A percentile compares a stretch with the other conserved stretches of the same genome.
These are phyloP conservation scores for Pyrus communis DNA, from an alignment of 306 rosid genomes.

Conservation along the genomic window DNA sequence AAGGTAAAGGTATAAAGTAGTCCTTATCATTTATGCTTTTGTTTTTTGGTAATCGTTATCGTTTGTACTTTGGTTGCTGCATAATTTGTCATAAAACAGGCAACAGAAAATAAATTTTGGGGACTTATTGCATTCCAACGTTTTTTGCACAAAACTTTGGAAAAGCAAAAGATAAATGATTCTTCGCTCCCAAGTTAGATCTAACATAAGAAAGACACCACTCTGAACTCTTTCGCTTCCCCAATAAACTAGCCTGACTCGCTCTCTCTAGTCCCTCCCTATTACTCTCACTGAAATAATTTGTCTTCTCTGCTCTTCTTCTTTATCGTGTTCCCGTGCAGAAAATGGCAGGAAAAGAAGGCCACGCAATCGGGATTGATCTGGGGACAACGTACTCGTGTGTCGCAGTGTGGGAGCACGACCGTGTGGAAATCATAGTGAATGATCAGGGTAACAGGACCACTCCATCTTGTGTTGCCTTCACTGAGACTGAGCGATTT, in stretches of 20 bases:
- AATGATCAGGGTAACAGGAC: conserved; percentile 3
- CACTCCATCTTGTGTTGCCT: conserved; percentile 8
- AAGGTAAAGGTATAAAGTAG: too few relatives aligned
- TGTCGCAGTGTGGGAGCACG: conserved; percentile 5
- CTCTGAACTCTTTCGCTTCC: too few relatives aligned
- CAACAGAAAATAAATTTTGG: too few relatives aligned
- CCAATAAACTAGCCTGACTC: neutral
- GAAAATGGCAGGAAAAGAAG: neutral
- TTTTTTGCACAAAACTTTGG: too few relatives aligned
- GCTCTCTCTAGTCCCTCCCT: neutral
- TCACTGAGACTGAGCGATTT: neutral
- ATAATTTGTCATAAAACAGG: too few relatives aligned
- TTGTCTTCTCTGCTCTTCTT: neutral
- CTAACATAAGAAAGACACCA: too few relatives aligned
- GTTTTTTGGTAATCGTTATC: too few relatives aligned
- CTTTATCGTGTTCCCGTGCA: neutral
- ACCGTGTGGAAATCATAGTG: neutral
- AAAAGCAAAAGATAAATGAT: too few relatives aligned
- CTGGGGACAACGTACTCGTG: neutral
- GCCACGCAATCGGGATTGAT: neutral
- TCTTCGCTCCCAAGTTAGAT: too few relatives aligned
- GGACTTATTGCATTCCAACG: too few relatives aligned
- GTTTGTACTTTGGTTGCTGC: too few relatives aligned
- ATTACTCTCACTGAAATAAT: neutral
- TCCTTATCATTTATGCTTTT: too few relatives aligned